phyloP scores from a whole-genome alignment of 805 yeast genomes.

The Metschnikowia cerradonensis region DNA sequence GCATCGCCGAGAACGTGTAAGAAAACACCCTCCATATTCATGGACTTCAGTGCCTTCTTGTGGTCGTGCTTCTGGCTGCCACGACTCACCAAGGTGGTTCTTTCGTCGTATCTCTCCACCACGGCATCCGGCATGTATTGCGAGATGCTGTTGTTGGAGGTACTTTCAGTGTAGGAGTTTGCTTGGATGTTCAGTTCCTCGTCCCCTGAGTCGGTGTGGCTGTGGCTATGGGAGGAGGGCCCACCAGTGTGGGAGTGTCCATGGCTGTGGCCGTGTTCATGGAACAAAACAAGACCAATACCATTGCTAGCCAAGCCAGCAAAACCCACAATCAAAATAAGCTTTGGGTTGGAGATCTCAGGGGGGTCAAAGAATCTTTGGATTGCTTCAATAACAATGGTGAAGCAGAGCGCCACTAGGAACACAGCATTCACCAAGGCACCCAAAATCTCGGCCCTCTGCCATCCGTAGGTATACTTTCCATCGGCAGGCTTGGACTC shows the following conservation, averaged over 20 bases:
- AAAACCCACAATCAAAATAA: conserved; percentile 76
- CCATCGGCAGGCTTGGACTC: conserved; percentile 78
- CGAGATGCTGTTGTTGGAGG: conserved; percentile 27
- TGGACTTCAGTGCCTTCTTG: conserved; percentile 43
- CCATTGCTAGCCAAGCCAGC: conserved; percentile 82
- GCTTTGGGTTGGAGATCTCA: conserved; percentile 72
- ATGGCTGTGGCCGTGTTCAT: conserved; percentile 56
- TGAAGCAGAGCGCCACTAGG: conserved; percentile 83
- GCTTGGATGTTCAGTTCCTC: conserved; percentile 11
- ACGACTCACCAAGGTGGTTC: conserved; percentile 28
- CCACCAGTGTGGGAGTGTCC: conserved; percentile 16
- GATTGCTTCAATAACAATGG: conserved; percentile 87
- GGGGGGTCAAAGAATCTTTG: conserved; percentile 85
- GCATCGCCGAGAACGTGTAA: conserved; percentile 96
- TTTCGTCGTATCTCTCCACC: conserved; percentile 40
- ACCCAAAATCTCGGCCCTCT: conserved; percentile 93
- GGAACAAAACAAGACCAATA: conserved; percentile 81
- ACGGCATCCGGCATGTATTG: conserved; percentile 46
- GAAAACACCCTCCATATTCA: conserved; percentile 97
- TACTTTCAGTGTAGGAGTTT: conserved; percentile 14
- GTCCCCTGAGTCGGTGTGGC: conserved; percentile 31
- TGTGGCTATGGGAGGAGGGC: conserved; percentile 13
- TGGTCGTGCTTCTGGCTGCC: conserved; percentile 13
- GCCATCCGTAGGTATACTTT: conserved; percentile 95
- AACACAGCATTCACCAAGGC: conserved; percentile 94